A percentile compares a stretch with the other conserved stretches of the same genome.
phyloP scores from a whole-genome alignment of 73 alveolate genomes.

The Symbiodinium natans region DNA sequence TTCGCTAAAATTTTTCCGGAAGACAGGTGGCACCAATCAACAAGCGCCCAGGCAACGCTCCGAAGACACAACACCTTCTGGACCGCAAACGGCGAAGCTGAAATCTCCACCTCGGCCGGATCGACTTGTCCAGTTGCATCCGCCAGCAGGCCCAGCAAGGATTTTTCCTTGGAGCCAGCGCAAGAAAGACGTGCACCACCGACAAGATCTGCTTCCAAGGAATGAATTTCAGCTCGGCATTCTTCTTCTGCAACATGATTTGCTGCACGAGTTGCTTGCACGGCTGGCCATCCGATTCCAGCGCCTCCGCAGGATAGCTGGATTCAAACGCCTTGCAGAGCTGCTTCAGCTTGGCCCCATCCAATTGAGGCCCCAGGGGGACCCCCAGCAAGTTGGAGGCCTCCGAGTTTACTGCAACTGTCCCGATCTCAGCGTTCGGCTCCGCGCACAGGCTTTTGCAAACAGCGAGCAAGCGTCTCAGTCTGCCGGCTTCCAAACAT shows the following conservation, averaged over 20 bases:
- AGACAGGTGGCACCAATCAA: conserved; percentile 25
- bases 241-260: background rate
- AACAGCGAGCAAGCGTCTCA: too few species aligned
- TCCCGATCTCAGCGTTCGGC: too few species aligned
- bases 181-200: background rate
- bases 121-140: background rate
- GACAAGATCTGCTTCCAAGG: background rate
- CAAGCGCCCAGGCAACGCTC: background rate
- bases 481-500: too few species aligned
- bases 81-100: background rate
- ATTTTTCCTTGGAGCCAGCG: background rate
- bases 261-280: background rate
- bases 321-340: background rate
- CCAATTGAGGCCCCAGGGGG: conserved; percentile 1
- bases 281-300: background rate
- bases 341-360: background rate
- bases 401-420: background rate
- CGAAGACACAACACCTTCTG: background rate
- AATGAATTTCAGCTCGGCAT: background rate
- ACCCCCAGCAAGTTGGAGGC: background rate
- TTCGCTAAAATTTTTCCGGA: background rate
- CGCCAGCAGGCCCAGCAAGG: background rate
- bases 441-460: too few species aligned
- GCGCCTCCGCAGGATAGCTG: conserved; percentile 6
- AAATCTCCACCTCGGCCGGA: background rate